Conservation (phyloP, 2,329 filamentous ascomycete genomes). For the Neonectria neomacrospora region DNA sequence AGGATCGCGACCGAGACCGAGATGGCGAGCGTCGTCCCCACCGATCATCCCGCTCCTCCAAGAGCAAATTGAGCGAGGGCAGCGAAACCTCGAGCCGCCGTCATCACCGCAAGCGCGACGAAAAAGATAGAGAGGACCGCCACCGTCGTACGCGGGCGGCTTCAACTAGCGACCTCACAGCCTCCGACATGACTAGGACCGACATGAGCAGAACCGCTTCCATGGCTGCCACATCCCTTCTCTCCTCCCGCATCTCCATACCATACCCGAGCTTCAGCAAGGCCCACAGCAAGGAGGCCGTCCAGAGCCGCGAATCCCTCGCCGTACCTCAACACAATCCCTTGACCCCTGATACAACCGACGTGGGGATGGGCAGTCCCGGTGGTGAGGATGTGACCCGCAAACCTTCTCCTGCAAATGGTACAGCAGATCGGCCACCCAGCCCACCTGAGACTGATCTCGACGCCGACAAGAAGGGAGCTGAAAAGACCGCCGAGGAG, state of each 20-base stretch:
- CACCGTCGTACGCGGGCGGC: slow-evolving; percentile 44
- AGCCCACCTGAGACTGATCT: slow-evolving; percentile 73
- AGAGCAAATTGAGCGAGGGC: slow-evolving; percentile 54
- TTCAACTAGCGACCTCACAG: slow-evolving; percentile 61
- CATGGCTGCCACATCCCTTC: slow-evolving; percentile 47
- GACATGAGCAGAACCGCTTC: slow-evolving; percentile 54
- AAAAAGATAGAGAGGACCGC: slow-evolving; percentile 50
- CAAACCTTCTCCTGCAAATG: slow-evolving; percentile 45
- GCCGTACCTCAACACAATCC: slow-evolving; percentile 49
- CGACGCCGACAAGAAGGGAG: slow-evolving; percentile 55
- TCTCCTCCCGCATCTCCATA: slow-evolving; percentile 61
- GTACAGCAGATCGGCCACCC: slow-evolving; percentile 63
- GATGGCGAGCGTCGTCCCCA: slow-evolving; percentile 51
- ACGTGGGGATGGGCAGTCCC: slow-evolving; percentile 59
- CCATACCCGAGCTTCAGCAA: slow-evolving; percentile 90
- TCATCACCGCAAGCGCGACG: slow-evolving; percentile 45
- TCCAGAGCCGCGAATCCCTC: slow-evolving; percentile 70
- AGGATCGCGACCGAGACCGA: slow-evolving; percentile 48
- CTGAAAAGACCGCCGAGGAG: slow-evolving; percentile 36
- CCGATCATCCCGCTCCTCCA: slow-evolving; percentile 55
- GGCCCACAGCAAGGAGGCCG: slow-evolving; percentile 88
- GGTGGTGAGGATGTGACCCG: slow-evolving; percentile 36
- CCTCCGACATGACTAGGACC: slow-evolving; percentile 56
- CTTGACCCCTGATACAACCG: slow-evolving; percentile 77
- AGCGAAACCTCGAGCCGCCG: slow-evolving; percentile 54